Evolutionary conservation across 2,329 filamentous ascomycete genomes (phyloP).

Genomic region (Penicillium sp.): DNA sequence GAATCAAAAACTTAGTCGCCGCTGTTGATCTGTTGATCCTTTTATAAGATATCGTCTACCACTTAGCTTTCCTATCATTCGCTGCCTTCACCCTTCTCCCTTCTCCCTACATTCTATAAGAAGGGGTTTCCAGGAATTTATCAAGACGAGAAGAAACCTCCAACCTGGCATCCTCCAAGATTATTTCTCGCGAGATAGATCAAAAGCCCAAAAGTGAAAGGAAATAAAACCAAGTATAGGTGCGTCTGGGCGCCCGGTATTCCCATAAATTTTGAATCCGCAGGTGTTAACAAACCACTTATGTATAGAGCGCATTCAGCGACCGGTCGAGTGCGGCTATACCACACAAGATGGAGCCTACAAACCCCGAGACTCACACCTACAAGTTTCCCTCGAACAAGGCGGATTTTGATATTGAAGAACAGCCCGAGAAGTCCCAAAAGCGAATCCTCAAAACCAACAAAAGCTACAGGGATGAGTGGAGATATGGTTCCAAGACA

Average conservation of each 20-base stretch:
- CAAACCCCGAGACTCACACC: background rate
- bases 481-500: background rate
- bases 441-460: background rate
- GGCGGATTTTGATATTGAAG: background rate
- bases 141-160: too few species aligned
- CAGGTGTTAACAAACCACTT: background rate
- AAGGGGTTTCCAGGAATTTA: background rate
- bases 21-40: background rate
- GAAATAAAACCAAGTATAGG: background rate
- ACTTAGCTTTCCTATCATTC: too few species aligned
- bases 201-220: background rate
- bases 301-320: background rate
- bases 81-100: background rate
- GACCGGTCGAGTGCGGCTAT: too few species aligned
- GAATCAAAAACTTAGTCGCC: background rate
- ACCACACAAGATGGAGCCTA: background rate
- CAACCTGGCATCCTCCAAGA: background rate
- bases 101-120: background rate
- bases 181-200: background rate
- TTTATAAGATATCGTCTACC: too few species aligned
- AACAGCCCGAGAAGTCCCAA: background rate
- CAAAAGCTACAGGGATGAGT: background rate
- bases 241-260: background rate
- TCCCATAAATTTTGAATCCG: background rate
- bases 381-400: background rate